Evolutionary conservation across 768 basidiomycete species (phyloP).

Genomic region (Baorangia bicolor): DNA sequence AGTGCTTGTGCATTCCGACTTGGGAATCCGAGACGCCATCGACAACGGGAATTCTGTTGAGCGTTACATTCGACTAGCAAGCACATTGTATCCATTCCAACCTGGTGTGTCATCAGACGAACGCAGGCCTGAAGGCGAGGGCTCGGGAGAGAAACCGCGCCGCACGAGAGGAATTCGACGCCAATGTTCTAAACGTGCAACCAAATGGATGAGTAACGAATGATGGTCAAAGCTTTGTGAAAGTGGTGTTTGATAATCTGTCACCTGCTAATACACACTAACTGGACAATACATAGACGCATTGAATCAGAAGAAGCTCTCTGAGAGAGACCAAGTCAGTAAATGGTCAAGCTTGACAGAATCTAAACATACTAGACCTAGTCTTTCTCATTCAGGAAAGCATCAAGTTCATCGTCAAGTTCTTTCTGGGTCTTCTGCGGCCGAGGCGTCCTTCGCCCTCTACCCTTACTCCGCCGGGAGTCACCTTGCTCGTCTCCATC

Average conservation of each 20-base stretch:
- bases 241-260: conserved; percentile 15
- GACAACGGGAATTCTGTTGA: background rate
- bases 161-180: background rate
- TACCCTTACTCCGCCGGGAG: conserved; percentile 29
- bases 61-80: background rate
- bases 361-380: conserved; percentile 22
- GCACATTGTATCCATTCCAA: background rate
- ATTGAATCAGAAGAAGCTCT: background rate
- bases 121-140: background rate
- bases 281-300: background rate
- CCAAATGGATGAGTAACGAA: background rate
- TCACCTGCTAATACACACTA: conserved; percentile 3
- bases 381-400: conserved; percentile 60
- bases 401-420: conserved; percentile 80
- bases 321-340: conserved; percentile 4
- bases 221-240: background rate
- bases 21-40: background rate
- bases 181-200: background rate
- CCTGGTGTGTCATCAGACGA: background rate
- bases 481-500: conserved; percentile 26
- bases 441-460: conserved; percentile 41
- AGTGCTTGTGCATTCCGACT: background rate
- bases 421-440: conserved; percentile 68
- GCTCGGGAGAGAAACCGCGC: background rate
- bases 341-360: background rate